These are phyloP conservation scores for Raphanus hybrid DNA, from an alignment of 441 rosid genomes.

Conservation along the genomic window DNA sequence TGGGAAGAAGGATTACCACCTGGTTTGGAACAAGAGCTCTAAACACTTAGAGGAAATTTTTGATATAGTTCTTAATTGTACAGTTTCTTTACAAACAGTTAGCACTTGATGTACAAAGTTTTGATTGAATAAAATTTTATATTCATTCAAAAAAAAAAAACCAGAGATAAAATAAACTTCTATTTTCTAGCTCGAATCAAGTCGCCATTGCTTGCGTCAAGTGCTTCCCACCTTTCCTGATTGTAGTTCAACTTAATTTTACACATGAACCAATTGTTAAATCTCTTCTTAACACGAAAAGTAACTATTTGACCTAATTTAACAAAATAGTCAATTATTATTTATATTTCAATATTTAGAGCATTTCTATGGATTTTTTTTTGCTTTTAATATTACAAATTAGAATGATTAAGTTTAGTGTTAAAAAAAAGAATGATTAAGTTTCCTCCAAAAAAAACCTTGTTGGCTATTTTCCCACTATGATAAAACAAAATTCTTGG, in stretches of 20 bases:
- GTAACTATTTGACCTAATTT: neutral
- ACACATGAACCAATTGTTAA: neutral
- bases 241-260: constrained; percentile 5
- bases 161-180: too few relatives aligned
- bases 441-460: neutral
- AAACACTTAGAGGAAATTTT: too few relatives aligned
- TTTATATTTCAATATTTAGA: neutral
- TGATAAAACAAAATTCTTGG: neutral
- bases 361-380: neutral
- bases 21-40: too few relatives aligned
- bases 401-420: neutral
- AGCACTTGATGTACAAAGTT: too few relatives aligned
- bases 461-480: constrained; percentile 23
- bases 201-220: too few relatives aligned
- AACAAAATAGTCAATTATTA: neutral
- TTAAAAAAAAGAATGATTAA: neutral
- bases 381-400: neutral
- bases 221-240: neutral
- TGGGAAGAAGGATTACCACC: too few relatives aligned
- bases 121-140: too few relatives aligned
- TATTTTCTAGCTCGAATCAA: too few relatives aligned
- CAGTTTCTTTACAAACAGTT: too few relatives aligned
- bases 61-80: too few relatives aligned
- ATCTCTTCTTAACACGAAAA: neutral
- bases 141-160: too few relatives aligned